Evolutionary conservation across 2,329 filamentous ascomycete genomes (phyloP).

Genomic region (Aureobasidium melanogenum): DNA sequence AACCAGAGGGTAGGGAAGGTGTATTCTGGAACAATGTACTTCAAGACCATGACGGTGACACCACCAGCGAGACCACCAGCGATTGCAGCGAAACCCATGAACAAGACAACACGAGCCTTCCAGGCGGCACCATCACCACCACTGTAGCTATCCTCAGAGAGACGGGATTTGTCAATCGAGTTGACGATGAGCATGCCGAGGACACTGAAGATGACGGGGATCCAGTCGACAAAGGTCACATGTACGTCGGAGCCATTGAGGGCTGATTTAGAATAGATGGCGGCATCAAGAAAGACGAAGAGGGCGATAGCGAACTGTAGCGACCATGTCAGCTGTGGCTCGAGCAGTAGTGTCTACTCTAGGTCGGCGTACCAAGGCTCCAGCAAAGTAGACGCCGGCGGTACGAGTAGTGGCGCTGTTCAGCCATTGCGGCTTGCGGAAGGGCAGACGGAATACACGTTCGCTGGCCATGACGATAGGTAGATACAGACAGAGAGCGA

Average conservation of each 20-base stretch:
- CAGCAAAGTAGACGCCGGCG: slow-evolving; percentile 57
- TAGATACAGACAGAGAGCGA: background rate
- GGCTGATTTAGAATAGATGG: slow-evolving; percentile 53
- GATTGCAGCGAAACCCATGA: slow-evolving; percentile 60
- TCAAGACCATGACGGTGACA: slow-evolving; percentile 59
- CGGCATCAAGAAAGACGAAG: slow-evolving; percentile 60
- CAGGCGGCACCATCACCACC: slow-evolving; percentile 58
- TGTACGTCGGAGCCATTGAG: slow-evolving; percentile 54
- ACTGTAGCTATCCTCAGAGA: slow-evolving; percentile 55
- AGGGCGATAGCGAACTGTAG: slow-evolving; percentile 58
- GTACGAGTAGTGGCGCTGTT: slow-evolving; percentile 56
- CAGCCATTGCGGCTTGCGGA: slow-evolving; percentile 57
- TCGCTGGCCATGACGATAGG: slow-evolving; percentile 36
- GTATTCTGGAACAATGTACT: slow-evolving; percentile 55
- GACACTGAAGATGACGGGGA: slow-evolving; percentile 60
- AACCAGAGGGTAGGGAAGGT: slow-evolving; percentile 56
- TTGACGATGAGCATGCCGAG: slow-evolving; percentile 67
- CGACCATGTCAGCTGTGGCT: background rate
- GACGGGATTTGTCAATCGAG: slow-evolving; percentile 58
- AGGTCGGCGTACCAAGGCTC: slow-evolving; percentile 48
- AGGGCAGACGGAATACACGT: slow-evolving; percentile 50
- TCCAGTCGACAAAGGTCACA: slow-evolving; percentile 64
- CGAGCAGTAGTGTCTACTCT: background rate
- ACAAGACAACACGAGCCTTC: slow-evolving; percentile 60
- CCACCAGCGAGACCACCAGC: slow-evolving; percentile 59